Conservation (phyloP, 164 flowering plant species). For the Litsea cubeba region DNA sequence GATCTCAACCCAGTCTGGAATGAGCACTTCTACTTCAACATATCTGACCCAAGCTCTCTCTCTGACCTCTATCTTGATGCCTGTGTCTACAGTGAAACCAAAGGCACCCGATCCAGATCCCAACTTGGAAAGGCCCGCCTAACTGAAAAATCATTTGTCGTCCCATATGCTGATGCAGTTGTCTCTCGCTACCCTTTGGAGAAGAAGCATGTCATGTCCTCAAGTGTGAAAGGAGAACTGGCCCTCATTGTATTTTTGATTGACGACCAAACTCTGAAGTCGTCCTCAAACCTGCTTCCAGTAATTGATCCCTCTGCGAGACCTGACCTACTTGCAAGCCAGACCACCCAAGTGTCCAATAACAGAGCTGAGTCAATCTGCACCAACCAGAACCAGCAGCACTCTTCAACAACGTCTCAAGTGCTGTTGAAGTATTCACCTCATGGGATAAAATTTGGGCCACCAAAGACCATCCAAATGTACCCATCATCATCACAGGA, state of each 20-base stretch:
- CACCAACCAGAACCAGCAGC: constrained; percentile 49
- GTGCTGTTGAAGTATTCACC: constrained; percentile 32
- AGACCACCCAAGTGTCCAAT: constrained; percentile 12
- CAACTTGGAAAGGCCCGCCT: constrained; percentile 76
- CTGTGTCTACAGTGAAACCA: constrained; percentile 37
- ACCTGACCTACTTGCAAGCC: constrained; percentile 15
- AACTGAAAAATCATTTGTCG: constrained; percentile 62
- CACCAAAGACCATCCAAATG: constrained; percentile 61
- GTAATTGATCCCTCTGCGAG: constrained; percentile 23
- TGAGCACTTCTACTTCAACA: constrained; percentile 79
- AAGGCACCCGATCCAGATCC: constrained; percentile 42
- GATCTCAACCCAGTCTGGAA: constrained; percentile 95
- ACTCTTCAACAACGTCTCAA: constrained; percentile 20
- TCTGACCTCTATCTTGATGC: constrained; percentile 60
- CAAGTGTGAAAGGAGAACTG: constrained; percentile 76
- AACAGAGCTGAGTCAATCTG: constrained; percentile 41
- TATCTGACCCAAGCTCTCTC: constrained; percentile 64
- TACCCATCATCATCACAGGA: constrained; percentile 48
- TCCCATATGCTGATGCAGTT: constrained; percentile 70
- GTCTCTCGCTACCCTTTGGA: constrained; percentile 76
- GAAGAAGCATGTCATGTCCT: constrained; percentile 54
- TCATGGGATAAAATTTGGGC: constrained; percentile 54
- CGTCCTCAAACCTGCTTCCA: constrained; percentile 41
- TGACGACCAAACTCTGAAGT: constrained; percentile 56
- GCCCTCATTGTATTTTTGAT: constrained; percentile 70